Percentiles rank a stretch among this genome's conserved stretches.
Conservation (phyloP, 805 yeast genomes). For the Pichia deserticola region DNA sequence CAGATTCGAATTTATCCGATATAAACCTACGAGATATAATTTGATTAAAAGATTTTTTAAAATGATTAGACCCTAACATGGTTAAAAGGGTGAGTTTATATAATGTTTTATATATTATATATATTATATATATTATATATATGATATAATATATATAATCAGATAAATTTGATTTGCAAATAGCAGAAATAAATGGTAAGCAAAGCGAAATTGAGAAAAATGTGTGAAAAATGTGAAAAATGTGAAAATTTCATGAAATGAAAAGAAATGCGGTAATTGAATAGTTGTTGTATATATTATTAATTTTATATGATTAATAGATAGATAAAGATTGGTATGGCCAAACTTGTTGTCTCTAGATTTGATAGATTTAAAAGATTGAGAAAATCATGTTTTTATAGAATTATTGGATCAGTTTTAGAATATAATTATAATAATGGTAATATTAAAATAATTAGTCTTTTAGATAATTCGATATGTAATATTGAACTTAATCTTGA, state of each 20-base stretch:
- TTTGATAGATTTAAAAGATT: constrained; percentile 9
- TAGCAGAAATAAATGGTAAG: no score
- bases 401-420: constrained; percentile 19
- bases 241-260: no score
- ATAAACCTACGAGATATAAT: background rate
- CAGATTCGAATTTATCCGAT: constrained; percentile 10
- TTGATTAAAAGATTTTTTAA: background rate
- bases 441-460: constrained; percentile 10
- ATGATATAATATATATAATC: background rate
- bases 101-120: background rate
- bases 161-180: no score
- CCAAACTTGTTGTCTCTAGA: constrained; percentile 6
- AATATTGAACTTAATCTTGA: constrained; percentile 8
- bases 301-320: background rate
- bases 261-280: no score
- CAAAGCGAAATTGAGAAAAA: no score
- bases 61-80: background rate
- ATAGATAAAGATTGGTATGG: background rate
- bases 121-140: background rate
- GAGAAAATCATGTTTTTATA: constrained; percentile 10
- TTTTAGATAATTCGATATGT: constrained; percentile 8
- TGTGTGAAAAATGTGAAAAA: no score
- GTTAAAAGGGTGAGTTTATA: no score
- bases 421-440: constrained; percentile 16
- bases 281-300: no score